A percentile compares a stretch with the other conserved stretches of the same genome.
phyloP scores from a whole-genome alignment of 176 grass and related monocot species.

The Oryza meridionalis region DNA sequence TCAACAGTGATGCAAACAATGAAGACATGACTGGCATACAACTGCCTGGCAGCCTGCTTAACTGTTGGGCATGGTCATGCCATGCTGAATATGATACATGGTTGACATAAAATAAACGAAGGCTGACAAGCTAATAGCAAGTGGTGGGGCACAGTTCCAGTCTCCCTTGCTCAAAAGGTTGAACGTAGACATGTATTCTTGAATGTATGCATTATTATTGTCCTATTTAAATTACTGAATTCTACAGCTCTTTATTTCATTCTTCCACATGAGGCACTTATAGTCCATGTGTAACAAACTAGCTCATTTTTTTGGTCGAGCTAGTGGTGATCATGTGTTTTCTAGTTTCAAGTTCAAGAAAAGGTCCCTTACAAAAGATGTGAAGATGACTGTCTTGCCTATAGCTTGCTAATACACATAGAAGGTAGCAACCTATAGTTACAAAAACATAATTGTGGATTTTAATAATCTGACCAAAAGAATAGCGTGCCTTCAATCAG shows the following conservation, averaged over 20 bases:
- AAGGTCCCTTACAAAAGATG: neutral
- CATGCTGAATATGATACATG: neutral
- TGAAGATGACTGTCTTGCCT: neutral
- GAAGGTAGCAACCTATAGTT: neutral
- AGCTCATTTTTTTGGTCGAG: neutral
- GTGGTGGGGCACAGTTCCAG: neutral
- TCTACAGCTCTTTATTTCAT: neutral
- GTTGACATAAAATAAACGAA: constrained; percentile 1
- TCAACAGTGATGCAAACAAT: constrained; percentile 7
- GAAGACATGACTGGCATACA: neutral
- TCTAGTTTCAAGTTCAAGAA: neutral
- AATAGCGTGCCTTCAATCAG: neutral
- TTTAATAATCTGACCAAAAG: neutral
- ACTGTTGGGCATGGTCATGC: neutral
- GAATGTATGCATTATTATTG: neutral
- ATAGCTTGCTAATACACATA: neutral
- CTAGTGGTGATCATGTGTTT: neutral
- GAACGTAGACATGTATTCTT: neutral
- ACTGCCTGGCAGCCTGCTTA: neutral
- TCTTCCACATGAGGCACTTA: neutral
- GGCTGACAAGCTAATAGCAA: neutral
- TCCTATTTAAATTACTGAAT: neutral
- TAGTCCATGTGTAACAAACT: neutral
- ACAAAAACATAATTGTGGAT: neutral
- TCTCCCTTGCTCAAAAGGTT: neutral